Evolutionary conservation across 805 yeast genomes (phyloP), one percentile per base, ranked within the genome.

Genomic region (Blastobotrys parvus): DNA sequence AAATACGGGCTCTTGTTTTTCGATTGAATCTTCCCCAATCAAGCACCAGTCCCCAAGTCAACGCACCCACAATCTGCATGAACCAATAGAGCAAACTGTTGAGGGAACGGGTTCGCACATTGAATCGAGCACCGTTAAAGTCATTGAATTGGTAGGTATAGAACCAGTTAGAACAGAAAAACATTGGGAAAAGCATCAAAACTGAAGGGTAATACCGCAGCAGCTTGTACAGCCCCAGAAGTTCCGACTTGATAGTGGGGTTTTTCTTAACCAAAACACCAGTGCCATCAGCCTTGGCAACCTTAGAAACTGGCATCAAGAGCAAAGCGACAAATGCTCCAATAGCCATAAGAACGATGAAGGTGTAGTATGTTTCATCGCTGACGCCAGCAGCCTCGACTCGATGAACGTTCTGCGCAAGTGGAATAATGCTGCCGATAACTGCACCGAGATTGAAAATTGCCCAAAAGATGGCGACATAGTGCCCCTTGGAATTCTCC

Each of bases 91-190:
- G 68, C 39, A 77, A 64, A 16, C 77, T 73, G 63, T 78, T 78
- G 54, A 78, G 68, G 3, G 82, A 74, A 51, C 83, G 68, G 17
- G 83, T 74, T 58, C 82, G 68, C 46, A 77, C 59, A 52, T 71
- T 75, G 61, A 78, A 78, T 39, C 72, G 63, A 17, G 72, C 74
- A 33, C 71, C 73, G 55, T 77, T 77, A 59, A 71, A 66, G 45
- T 72, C 76, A 57, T 76, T 75, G 54, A 74, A 77, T 60, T 78
- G 81, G 59, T 78, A 78, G 37, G 82, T 74, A 66, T 76, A 76
- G 64, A 76, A 78, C 78, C 78, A 78, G 64, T 78, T 78, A 30
- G 82, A 74, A 22, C 79, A 69, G 50, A 74, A 72, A 57, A 77
- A 78, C 74, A 75, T 69, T 35, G 83, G 83, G 68, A 78, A 71